Base-by-base conservation (phyloP, 371 early-diverging fungal genomes). In the Saksenaea vasiformis region DNA sequence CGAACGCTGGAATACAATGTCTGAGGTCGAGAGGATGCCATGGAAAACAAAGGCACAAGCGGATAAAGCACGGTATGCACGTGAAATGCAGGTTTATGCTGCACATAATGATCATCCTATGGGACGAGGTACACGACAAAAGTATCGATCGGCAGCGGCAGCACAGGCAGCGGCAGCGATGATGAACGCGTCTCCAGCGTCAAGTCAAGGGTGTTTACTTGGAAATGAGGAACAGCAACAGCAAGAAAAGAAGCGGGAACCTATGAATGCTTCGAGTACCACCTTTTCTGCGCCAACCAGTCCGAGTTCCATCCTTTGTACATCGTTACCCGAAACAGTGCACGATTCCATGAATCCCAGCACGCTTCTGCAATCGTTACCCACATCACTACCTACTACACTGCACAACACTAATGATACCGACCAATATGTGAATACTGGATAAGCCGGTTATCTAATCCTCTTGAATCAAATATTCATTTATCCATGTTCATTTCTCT, bases 61-160 rank as follows among this genome's bases (percentile, higher is more conserved):
- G 28, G 92, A 92, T 70, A 92, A 92, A 66, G 83, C 78, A 9
- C 81, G 92, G 5, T 92, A 92, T 71, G 90, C 90, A 26, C 79
- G 85, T 36, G 92, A 91, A 63, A 86, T 90, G 83, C 83, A 85
- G 57, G 74, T 82, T 17, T 90, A 89, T 66, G 83, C 83, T 47
- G 62, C 77, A 3, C 77, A 82, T 31, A 69, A 74, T 38, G 73
- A 78, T 58, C 77, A 78, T 54, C 65, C 69, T 37, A 61, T 82
- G 54, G 82, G 82, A 11, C 64, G 79, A 58, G 82, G 82, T 17
- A 82, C 82, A 15, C 64, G 79, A 41, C 77, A 77, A 61, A 82
- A 82, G 36, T 82, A 82, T 41, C 69, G 82, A 5, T 54, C 64
- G 7, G 64, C 66, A 44, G 60, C 72, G 5, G 68, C 65, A 0